Evolutionary conservation across 2,329 filamentous ascomycete species (phyloP).

Genomic region (Colletotrichum shisoi): DNA sequence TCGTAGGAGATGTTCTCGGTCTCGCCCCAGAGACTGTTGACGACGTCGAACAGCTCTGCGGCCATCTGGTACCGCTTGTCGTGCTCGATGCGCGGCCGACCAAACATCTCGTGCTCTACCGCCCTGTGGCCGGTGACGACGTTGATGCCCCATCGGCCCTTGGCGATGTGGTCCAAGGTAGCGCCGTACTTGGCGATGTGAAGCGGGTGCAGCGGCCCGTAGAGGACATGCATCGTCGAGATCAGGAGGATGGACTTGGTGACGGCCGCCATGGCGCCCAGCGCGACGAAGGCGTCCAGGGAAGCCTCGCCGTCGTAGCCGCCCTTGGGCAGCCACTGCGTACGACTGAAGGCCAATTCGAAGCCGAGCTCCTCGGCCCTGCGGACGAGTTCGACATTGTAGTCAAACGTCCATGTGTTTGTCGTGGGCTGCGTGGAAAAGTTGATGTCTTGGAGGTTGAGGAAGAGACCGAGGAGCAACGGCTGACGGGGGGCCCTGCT

Average conservation of each 20-base stretch:
- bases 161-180: conserved; percentile 14
- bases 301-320: conserved; percentile 23
- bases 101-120: too few species aligned
- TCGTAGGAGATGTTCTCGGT: conserved; percentile 72
- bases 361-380: conserved; percentile 13
- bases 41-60: conserved; percentile 68
- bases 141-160: conserved; percentile 13
- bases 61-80: conserved; percentile 8
- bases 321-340: conserved; percentile 22
- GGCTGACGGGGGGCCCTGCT: too few species aligned
- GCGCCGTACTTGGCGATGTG: conserved; percentile 25
- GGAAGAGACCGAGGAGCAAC: not conserved
- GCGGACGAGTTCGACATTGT: conserved; percentile 17
- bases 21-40: conserved; percentile 82
- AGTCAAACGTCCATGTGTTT: conserved; percentile 17
- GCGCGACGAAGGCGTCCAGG: conserved; percentile 17
- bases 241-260: too few species aligned
- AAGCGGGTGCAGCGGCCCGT: conserved; percentile 9
- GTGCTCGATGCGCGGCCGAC: too few species aligned
- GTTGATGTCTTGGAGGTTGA: conserved; percentile 25
- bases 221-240: too few species aligned
- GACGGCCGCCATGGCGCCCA: conserved; percentile 9
- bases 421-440: conserved; percentile 11
- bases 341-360: conserved; percentile 21
- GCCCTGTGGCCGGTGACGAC: too few species aligned